Conservation (phyloP, 163 green algal genomes). For the Chlamydomonas reinhardtii region DNA sequence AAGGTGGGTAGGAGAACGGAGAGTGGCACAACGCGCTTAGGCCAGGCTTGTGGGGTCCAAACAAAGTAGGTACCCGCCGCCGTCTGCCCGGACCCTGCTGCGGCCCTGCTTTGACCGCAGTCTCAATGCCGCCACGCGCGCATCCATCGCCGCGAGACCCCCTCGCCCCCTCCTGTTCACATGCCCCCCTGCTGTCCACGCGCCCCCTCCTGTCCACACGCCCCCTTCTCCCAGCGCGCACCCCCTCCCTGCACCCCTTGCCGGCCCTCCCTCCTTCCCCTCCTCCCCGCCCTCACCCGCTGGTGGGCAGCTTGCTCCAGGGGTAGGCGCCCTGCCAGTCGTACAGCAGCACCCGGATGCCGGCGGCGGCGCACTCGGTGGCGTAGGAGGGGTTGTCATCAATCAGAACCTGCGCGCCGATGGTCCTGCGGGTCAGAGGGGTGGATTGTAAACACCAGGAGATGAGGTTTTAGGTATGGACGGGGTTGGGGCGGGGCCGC, state of each 20-base stretch:
- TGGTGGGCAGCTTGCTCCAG: constrained; percentile 83
- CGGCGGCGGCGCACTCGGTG: constrained; percentile 88
- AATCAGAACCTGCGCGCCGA: constrained; percentile 91
- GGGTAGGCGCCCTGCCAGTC: constrained; percentile 93
- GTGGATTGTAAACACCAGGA: background rate
- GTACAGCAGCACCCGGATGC: constrained; percentile 94
- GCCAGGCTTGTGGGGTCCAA: no score
- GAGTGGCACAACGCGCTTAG: background rate
- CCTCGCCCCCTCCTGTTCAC: no score
- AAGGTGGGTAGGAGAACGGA: background rate
- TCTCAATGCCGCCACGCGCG: no score
- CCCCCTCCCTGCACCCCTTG: background rate
- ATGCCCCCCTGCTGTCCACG: no score
- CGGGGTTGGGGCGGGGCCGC: no score
- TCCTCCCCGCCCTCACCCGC: constrained; percentile 5
- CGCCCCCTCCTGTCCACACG: no score
- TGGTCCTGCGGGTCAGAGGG: constrained; percentile 61
- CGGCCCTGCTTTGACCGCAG: no score
- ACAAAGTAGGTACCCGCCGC: no score
- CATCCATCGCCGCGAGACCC: no score
- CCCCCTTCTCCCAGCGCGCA: background rate
- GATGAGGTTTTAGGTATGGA: no score
- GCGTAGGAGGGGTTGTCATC: constrained; percentile 97
- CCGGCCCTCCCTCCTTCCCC: background rate
- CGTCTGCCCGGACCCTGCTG: no score